Evolutionary conservation across 306 rosid genomes (phyloP).

Genomic region (Lablab purpureus): DNA sequence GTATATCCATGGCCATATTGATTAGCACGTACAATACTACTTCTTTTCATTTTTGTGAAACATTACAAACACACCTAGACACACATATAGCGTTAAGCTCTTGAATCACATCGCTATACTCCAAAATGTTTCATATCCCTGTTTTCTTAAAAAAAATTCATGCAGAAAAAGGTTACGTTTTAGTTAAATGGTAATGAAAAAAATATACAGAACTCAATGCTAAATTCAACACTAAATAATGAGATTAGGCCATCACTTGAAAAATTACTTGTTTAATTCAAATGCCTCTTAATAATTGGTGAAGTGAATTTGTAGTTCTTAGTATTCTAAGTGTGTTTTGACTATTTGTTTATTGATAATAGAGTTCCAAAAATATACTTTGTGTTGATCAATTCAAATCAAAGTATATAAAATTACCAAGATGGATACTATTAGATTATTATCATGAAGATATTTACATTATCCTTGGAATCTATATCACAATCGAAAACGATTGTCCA

Average conservation of each 20-base stretch:
- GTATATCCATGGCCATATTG: not conserved
- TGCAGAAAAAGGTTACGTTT: not conserved
- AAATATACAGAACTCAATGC: not conserved
- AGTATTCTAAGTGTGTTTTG: slow-evolving; percentile 2
- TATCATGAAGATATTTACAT: not conserved
- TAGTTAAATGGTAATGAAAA: not conserved
- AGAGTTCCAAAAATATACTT: slow-evolving; percentile 8
- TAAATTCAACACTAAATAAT: slow-evolving; percentile 13
- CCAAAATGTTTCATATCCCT: not conserved
- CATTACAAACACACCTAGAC: not conserved
- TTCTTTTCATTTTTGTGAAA: not conserved
- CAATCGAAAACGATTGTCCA: slow-evolving; percentile 26
- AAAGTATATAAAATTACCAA: slow-evolving; percentile 7
- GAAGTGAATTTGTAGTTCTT: slow-evolving; percentile 11
- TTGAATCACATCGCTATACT: not conserved
- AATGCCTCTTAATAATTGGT: slow-evolving; percentile 5
- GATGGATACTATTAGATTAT: slow-evolving; percentile 26
- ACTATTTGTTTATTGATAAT: not conserved
- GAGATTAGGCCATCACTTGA: slow-evolving; percentile 15
- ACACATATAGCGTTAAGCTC: not conserved
- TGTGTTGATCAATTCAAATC: not conserved
- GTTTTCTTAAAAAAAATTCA: not conserved
- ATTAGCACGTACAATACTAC: not conserved
- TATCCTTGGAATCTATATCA: slow-evolving; percentile 11
- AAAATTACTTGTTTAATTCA: not conserved